These are phyloP conservation scores for Tolypocladium endophyticum DNA, from an alignment of 2,329 filamentous ascomycete species.

Conservation along the genomic window DNA sequence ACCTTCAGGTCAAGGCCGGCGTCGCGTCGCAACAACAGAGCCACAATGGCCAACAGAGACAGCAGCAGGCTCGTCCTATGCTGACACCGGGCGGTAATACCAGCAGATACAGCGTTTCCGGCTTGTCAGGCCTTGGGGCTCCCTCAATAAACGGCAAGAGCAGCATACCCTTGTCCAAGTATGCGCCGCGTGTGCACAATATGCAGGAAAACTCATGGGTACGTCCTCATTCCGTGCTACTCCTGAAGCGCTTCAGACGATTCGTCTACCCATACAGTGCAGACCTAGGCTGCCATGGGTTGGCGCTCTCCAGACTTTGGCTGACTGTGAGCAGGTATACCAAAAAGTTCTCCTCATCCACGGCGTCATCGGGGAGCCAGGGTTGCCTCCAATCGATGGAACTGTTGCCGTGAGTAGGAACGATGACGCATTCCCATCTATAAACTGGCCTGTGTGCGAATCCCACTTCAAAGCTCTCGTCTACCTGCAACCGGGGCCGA, in stretches of 20 bases:
- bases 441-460: slow-evolving; percentile 76
- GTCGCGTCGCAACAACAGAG: slow-evolving; percentile 9
- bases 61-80: slow-evolving; percentile 24
- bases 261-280: neutral
- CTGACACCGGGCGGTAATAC: slow-evolving; percentile 25
- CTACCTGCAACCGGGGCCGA: slow-evolving; percentile 84
- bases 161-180: slow-evolving; percentile 59
- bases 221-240: slow-evolving; percentile 22
- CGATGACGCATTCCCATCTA: slow-evolving; percentile 75
- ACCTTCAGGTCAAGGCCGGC: slow-evolving; percentile 49
- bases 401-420: slow-evolving; percentile 68
- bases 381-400: slow-evolving; percentile 62
- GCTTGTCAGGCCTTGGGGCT: slow-evolving; percentile 51
- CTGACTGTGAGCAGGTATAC: slow-evolving; percentile 55
- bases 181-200: slow-evolving; percentile 71
- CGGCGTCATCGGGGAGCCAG: slow-evolving; percentile 68
- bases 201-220: slow-evolving; percentile 79
- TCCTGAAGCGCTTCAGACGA: neutral
- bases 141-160: slow-evolving; percentile 43
- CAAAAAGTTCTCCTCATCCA: slow-evolving; percentile 80
- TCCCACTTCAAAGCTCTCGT: slow-evolving; percentile 88
- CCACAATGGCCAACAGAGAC: slow-evolving; percentile 6
- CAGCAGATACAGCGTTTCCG: slow-evolving; percentile 54
- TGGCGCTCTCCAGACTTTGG: neutral
- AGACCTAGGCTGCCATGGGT: neutral